Percentiles rank a stretch among this genome's conserved stretches.
phyloP scores from a whole-genome alignment of 345 rosid species.

The Mangifera indica region DNA sequence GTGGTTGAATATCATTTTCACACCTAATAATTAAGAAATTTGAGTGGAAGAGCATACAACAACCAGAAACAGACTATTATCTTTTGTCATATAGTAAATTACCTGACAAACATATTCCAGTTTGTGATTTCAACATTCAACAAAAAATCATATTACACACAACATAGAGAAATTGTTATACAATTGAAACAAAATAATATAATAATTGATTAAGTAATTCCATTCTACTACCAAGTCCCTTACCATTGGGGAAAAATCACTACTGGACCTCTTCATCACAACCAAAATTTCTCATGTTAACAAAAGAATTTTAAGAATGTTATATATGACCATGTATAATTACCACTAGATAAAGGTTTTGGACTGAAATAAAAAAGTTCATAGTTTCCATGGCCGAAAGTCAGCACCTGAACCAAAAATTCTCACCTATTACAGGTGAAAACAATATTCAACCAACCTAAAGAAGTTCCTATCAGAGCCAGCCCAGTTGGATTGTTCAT shows the following conservation, averaged over 20 bases:
- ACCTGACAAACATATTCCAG: not conserved
- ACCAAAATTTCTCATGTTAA: not conserved
- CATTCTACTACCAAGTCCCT: not conserved
- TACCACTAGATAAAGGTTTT: too few species aligned
- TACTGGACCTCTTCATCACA: not conserved
- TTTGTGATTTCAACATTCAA: not conserved
- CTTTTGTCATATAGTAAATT: not conserved
- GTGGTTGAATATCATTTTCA: conserved; percentile 56
- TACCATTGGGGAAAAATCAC: not conserved
- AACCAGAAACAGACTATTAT: not conserved
- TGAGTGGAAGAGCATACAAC: conserved; percentile 6
- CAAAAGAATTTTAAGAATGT: not conserved
- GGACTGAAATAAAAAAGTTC: not conserved
- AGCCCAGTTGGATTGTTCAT: not conserved
- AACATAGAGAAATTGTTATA: not conserved
- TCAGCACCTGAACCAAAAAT: too few species aligned
- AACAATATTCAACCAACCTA: not conserved
- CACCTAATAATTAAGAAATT: conserved; percentile 44
- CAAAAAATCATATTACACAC: not conserved
- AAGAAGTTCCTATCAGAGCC: not conserved
- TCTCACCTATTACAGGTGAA: not conserved
- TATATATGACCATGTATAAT: too few species aligned
- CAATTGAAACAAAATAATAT: not conserved
- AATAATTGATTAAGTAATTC: not conserved
- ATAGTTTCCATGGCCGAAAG: not conserved